phyloP scores from a whole-genome alignment of 371 early-diverging fungal genomes.

The Mucor piriformis region DNA sequence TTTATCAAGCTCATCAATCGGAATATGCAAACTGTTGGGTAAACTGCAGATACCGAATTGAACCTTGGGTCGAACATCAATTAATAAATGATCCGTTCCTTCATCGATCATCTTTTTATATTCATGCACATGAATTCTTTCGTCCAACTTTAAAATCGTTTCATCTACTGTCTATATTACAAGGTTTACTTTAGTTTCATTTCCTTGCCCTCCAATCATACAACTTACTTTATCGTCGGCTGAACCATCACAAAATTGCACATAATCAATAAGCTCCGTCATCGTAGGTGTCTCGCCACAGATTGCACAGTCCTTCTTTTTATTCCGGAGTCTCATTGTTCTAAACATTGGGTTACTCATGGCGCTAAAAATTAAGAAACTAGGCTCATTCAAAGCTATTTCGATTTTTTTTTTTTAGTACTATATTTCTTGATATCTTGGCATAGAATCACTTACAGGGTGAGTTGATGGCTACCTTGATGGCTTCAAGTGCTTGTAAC shows the following conservation, averaged over 20 bases:
- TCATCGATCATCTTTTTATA: slow-evolving; percentile 40
- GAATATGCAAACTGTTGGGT: slow-evolving; percentile 66
- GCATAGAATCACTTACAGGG: slow-evolving; percentile 6
- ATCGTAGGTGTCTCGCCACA: slow-evolving; percentile 89
- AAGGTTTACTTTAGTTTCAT: background rate
- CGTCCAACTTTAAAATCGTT: background rate
- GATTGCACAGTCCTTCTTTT: slow-evolving; percentile 74
- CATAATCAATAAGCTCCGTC: slow-evolving; percentile 82
- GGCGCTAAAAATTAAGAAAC: slow-evolving; percentile 82
- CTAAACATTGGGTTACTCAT: slow-evolving; percentile 75
- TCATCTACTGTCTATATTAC: background rate
- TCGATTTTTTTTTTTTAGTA: too few relatives aligned
- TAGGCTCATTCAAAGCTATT: slow-evolving; percentile 50
- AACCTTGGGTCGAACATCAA: slow-evolving; percentile 86
- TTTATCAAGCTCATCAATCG: slow-evolving; percentile 45
- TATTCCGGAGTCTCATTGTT: slow-evolving; percentile 74
- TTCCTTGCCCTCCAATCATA: too few relatives aligned
- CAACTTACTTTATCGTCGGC: slow-evolving; percentile 67
- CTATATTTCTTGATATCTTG: too few relatives aligned
- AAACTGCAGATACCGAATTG: slow-evolving; percentile 86
- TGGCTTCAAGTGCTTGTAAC: slow-evolving; percentile 93
- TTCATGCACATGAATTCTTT: slow-evolving; percentile 19
- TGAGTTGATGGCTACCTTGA: slow-evolving; percentile 75
- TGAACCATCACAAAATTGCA: slow-evolving; percentile 83
- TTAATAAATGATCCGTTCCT: slow-evolving; percentile 64